Base-by-base conservation (phyloP, 768 basidiomycete genomes). In the Lentinula raphanica region DNA sequence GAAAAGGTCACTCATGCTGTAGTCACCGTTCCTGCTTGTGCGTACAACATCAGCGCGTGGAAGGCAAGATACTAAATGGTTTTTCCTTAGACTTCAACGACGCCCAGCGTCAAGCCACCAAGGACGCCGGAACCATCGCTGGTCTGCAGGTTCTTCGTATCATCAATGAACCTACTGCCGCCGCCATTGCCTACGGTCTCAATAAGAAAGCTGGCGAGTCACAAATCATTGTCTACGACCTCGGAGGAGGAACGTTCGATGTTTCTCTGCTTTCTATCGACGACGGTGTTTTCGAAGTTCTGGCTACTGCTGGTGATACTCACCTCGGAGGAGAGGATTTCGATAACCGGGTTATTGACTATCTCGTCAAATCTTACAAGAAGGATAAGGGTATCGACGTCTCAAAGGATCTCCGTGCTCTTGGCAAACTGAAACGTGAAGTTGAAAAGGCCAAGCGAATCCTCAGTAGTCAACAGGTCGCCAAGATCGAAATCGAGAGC, bases 221-320 rank as follows among this genome's bases (percentile, higher is more conserved):
- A 53, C 92, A 94, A 69, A 94, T 98, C 71, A 92, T 97, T 65
- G 94, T 98, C 69, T 98, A 97, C 76, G 95, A 98, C 78, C 89
- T 98, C 60, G 95, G 95, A 72, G 95, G 95, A 74, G 95, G 95
- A 75, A 98, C 95, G 50, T 98, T 98, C 76, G 95, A 98, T 83
- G 94, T 98, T 28, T 98, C 94, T 50, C 90, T 98, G 62, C 84
- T 98, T 31, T 90, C 90, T 57, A 94, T 95, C 72, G 92, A 94
- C 70, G 92, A 94, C 63, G 93, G 93, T 73, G 92, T 92, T 68
- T 92, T 92, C 66, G 90, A 92, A 71, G 90, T 92, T 44, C 75
- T 94, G 64, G 90, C 93, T 55, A 94, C 93, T 51, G 91, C 93
- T 60, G 93, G 93, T 77, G 93, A 94, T 71, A 95, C 92, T 60